Evolutionary conservation across 345 rosid genomes (phyloP), one percentile per base, ranked within the genome.

Genomic region (Rhodomyrtus tomentosa): DNA sequence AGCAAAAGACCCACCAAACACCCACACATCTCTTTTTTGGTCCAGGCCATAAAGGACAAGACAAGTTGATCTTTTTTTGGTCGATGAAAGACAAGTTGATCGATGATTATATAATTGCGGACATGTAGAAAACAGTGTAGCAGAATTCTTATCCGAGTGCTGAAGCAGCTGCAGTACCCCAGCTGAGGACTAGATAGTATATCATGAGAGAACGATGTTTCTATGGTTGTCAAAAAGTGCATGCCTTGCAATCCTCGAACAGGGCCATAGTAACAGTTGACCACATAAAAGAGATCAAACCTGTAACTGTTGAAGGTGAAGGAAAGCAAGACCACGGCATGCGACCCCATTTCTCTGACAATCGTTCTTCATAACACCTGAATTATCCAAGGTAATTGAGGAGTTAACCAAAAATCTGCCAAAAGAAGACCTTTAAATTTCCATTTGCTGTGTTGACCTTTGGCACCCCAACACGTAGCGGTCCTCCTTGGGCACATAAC

Each of bases 281-380:
- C 76, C 6, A 68, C 12, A 68, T 7, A 32, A 62, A 29, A 16
- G 76, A 18, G 45, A 68, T 68, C 13, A 1, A 68, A 96, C 99
- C 98, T 96, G 98, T 93, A 56, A 93, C 52, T 82, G 83, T 82
- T 45, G 92, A 92, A 83, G 92, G 92, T 85, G 92, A 89, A 3
- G 96, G 97, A 72, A 94, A 94, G 90, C 92, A 82, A 93, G 91
- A 93, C 74, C 81, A 89, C 51, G 98, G 95, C 88, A 91, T 84
- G 83, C 90, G 90, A 54, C 94, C 94, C 53, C 73, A 53, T 81
- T 84, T 86, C 42, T 85, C 49, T 82, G 92, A 89, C 86, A 89
- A 18, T 13, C 98, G 92, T 84, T 86, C 90, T 48, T 89, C 89
- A 83, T 88, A 92, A 76, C 84, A 80, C 86, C 99, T 96, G 89